Evolutionary conservation across 768 basidiomycete genomes (phyloP), one percentile per base, ranked within the genome.

Genomic region (Porpolomopsis calyptriformis): DNA sequence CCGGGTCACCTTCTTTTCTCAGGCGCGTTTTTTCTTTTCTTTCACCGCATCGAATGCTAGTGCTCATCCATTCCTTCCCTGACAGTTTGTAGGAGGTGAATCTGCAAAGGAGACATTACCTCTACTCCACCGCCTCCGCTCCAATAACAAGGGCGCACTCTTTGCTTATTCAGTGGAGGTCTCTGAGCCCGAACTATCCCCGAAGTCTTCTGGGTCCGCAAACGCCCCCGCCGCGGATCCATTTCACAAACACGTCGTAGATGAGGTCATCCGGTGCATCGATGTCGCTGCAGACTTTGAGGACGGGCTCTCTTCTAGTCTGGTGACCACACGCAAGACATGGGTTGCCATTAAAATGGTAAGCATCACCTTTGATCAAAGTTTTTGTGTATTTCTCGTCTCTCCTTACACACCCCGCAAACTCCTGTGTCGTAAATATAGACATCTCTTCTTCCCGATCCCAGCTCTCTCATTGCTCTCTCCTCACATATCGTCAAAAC

Each of bases 261-360:
- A 77, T 16, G 91, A 94, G 64, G 85, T 85, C 57, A 65, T 89
- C 27, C 71, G 69, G 40, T 81, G 78, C 47, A 79, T 94, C 35
- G 79, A 91, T 49, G 76, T 83, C 4, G 82, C 82, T 0, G 91
- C 83, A 6, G 77, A 83, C 49, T 91, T 89, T 55, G 90, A 96
- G 57, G 79, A 80, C 23, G 53, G 56, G 43, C 53, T 64, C 24
- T 61, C 45, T 3, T 53, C 42, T 23, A 26, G 50, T 43, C 9
- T 8, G 4, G 31, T 4, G 24, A 26, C 48, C 4, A 73, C 73
- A 4, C 66, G 82, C 19, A 69, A 76, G 51, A 88, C 85, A 0
- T 89, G 86, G 78, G 81, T 94, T 18, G 88, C 91, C 1, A 62
- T 94, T 19, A 94, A 94, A 62, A 67, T 93, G 48, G 85, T 83